Percentiles rank a stretch among this genome's conserved stretches.
phyloP scores from a whole-genome alignment of 768 basidiomycete species.

The Pulveroboletus sp. region DNA sequence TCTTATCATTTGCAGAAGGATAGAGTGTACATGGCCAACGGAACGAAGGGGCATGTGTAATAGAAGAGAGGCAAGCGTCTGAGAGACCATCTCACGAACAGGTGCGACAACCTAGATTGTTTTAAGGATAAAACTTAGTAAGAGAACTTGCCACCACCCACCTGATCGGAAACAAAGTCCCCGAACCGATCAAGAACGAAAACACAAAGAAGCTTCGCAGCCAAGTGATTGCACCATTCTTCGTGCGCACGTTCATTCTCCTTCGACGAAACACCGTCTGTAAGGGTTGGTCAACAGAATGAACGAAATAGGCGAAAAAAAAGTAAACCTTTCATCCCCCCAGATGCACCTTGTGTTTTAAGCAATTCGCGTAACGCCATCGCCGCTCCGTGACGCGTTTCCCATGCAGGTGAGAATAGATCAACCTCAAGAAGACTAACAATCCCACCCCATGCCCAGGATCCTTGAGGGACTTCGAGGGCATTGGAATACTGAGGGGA shows the following conservation, averaged over 20 bases:
- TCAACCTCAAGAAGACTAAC: conserved; percentile 76
- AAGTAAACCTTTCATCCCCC: conserved; percentile 70
- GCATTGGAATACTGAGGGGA: conserved; percentile 72
- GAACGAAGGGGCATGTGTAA: conserved; percentile 83
- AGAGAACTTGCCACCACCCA: conserved; percentile 16
- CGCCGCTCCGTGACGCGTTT: conserved; percentile 89
- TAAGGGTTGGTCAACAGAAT: conserved; percentile 1
- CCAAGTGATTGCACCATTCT: conserved; percentile 85
- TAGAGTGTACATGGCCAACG: conserved; percentile 72
- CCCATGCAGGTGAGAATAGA: conserved; percentile 85
- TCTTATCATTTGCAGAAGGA: conserved; percentile 89
- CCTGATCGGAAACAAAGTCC: conserved; percentile 94
- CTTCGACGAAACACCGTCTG: conserved; percentile 47
- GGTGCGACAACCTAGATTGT: conserved; percentile 78
- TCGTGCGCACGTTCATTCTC: conserved; percentile 71
- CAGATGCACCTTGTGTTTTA: conserved; percentile 74
- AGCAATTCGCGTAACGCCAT: conserved; percentile 87
- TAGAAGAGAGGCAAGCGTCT: conserved; percentile 86
- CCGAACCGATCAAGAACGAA: conserved; percentile 97
- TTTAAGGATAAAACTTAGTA: not conserved
- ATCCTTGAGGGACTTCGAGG: conserved; percentile 66
- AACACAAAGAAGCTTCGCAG: conserved; percentile 80
- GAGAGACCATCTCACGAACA: conserved; percentile 92
- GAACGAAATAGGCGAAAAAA: not conserved
- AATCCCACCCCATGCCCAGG: conserved; percentile 86